A percentile compares a stretch with the other conserved stretches of the same genome.
Evolutionary conservation across 208 protist species (phyloP).

Genomic region (Trypanosoma caninum): DNA sequence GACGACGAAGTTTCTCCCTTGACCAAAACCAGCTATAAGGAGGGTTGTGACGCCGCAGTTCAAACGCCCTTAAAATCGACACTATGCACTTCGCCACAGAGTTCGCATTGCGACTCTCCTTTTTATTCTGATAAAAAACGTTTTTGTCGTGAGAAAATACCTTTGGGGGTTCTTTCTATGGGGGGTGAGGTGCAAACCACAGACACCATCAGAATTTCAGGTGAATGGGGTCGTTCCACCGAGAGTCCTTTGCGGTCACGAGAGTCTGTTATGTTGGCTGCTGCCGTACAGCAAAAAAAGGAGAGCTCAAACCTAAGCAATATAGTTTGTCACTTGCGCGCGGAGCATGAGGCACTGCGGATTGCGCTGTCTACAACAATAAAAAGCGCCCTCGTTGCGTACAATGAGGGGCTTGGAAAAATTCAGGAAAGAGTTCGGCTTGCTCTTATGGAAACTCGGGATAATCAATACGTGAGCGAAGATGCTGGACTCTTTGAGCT

Average conservation of each 20-base stretch:
- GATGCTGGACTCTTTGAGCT: not conserved
- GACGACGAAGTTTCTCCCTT: no score
- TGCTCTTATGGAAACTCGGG: not conserved
- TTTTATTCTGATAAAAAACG: not conserved
- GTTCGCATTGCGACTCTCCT: not conserved
- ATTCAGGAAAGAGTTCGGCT: constrained; percentile 3
- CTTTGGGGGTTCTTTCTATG: constrained; percentile 12
- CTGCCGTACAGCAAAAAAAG: not conserved
- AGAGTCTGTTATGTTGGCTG: not conserved
- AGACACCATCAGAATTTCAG: not conserved
- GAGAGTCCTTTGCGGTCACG: not conserved
- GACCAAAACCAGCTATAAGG: no score
- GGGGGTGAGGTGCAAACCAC: not conserved
- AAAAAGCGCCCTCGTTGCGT: constrained; percentile 8
- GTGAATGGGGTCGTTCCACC: not conserved
- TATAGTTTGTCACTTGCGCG: constrained; percentile 2
- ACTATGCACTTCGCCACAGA: constrained; percentile 1
- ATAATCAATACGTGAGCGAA: not conserved
- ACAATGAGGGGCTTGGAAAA: constrained; percentile 12
- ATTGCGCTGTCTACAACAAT: constrained; percentile 4
- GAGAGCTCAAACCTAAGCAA: not conserved
- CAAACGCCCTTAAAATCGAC: no score
- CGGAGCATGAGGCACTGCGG: constrained; percentile 10
- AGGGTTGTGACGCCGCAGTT: no score
- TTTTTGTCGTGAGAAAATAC: constrained; percentile 13